phyloP scores from a whole-genome alignment of 495 filamentous ascomycete species.

The Pyrenula massariospora region DNA sequence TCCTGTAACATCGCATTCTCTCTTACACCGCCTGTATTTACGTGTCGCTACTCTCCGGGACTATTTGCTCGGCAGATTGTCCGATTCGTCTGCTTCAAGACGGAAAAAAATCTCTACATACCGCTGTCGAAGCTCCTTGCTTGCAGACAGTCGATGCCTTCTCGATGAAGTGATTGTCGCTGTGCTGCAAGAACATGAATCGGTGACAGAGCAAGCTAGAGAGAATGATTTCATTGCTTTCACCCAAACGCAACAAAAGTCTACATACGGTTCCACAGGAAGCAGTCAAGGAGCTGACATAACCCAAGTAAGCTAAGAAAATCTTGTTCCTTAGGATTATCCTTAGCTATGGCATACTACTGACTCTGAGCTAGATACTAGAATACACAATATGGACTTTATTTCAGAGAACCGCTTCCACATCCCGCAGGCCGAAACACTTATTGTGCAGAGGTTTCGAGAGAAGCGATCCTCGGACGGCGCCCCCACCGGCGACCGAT shows the following conservation, averaged over 20 bases:
- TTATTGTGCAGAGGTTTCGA: constrained; percentile 70
- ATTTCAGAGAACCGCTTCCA: constrained; percentile 44
- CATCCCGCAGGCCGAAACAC: constrained; percentile 49
- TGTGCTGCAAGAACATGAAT: constrained; percentile 20
- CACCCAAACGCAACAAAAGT: constrained; percentile 43
- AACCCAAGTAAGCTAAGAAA: constrained; percentile 41
- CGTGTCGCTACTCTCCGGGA: constrained; percentile 56
- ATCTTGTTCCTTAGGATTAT: constrained; percentile 3
- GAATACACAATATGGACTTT: constrained; percentile 71
- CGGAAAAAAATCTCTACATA: constrained; percentile 28
- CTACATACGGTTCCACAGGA: constrained; percentile 22
- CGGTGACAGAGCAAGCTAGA: constrained; percentile 25
- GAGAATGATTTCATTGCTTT: constrained; percentile 51
- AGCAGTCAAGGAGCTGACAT: constrained; percentile 33
- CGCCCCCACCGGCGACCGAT: constrained; percentile 18
- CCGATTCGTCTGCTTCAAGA: constrained; percentile 36
- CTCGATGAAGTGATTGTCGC: constrained; percentile 64
- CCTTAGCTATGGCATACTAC: constrained; percentile 1
- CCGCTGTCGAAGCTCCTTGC: neutral
- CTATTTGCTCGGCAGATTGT: constrained; percentile 49
- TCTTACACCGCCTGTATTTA: constrained; percentile 66
- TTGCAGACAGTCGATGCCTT: constrained; percentile 30
- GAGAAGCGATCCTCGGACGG: constrained; percentile 16
- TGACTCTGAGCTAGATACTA: constrained; percentile 49
- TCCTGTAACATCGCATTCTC: constrained; percentile 32